Conservation (phyloP, 768 basidiomycete species). For the Pholiota conissans region DNA sequence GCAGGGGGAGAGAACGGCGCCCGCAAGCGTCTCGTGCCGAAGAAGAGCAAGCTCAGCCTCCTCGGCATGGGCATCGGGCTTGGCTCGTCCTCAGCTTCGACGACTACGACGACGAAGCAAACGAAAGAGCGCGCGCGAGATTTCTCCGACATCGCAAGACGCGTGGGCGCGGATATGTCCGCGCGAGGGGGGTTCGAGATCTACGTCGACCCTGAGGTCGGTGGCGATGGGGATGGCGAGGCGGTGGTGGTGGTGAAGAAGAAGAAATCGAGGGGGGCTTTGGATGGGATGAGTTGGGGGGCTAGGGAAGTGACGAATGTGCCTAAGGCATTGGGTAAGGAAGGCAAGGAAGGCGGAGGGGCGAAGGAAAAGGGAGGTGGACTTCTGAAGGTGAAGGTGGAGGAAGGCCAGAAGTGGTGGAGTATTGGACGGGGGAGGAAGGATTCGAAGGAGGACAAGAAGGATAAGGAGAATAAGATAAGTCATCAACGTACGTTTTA, state of each 20-base stretch:
- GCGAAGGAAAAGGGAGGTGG: conserved; percentile 14
- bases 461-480: conserved; percentile 26
- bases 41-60: conserved; percentile 64
- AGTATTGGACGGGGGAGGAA: conserved; percentile 74
- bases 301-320: conserved; percentile 63
- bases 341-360: conserved; percentile 27
- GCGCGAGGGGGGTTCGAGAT: conserved; percentile 66
- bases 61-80: conserved; percentile 28
- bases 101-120: too few relatives aligned
- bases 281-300: conserved; percentile 62
- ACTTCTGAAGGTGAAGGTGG: conserved; percentile 35
- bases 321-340: conserved; percentile 20
- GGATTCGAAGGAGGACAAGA: conserved; percentile 65
- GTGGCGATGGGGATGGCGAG: conserved; percentile 73
- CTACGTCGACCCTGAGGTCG: conserved; percentile 62
- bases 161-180: conserved; percentile 37
- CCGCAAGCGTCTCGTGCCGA: conserved; percentile 56
- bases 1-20: conserved; percentile 28
- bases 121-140: conserved; percentile 41
- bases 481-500: conserved; percentile 44
- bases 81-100: not conserved
- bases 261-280: conserved; percentile 62
- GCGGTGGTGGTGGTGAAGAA: conserved; percentile 75
- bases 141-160: conserved; percentile 60
- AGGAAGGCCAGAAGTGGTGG: conserved; percentile 64